Evolutionary conservation across 169 alveolate genomes (phyloP).

Genomic region (Blepharisma undulans): DNA sequence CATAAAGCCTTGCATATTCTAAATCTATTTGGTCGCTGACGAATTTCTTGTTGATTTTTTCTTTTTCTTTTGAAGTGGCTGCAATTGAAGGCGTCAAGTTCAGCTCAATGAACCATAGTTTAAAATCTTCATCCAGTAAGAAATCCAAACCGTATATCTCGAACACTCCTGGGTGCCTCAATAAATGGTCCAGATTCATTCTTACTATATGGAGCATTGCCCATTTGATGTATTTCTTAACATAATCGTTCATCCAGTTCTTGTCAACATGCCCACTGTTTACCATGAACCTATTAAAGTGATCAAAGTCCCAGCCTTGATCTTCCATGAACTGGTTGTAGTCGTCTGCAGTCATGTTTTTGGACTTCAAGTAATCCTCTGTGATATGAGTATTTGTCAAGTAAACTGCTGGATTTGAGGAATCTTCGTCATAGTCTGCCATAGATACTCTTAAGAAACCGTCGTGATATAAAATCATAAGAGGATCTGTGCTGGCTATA

Average conservation of each 20-base stretch:
- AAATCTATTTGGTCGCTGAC: slow-evolving; percentile 8
- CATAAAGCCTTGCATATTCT: neutral
- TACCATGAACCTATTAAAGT: neutral
- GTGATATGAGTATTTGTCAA: slow-evolving; percentile 34
- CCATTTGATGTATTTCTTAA: slow-evolving; percentile 16
- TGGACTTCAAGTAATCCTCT: neutral
- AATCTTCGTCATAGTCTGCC: slow-evolving; percentile 13
- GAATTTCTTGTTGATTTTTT: neutral
- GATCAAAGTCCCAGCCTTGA: slow-evolving; percentile 27
- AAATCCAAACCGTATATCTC: slow-evolving; percentile 37
- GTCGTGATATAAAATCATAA: slow-evolving; percentile 57
- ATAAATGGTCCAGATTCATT: slow-evolving; percentile 6
- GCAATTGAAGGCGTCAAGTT: slow-evolving; percentile 76
- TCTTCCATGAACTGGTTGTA: neutral
- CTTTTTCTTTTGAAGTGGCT: slow-evolving; percentile 16
- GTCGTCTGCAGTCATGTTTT: neutral
- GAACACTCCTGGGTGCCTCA: neutral
- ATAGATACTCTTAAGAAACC: slow-evolving; percentile 46
- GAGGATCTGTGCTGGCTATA: slow-evolving; percentile 61
- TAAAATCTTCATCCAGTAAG: slow-evolving; percentile 22
- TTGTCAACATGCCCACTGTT: neutral
- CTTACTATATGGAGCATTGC: slow-evolving; percentile 19
- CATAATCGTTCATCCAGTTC: neutral
- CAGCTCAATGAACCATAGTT: slow-evolving; percentile 67
- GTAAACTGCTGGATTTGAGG: slow-evolving; percentile 13